These are phyloP conservation scores for Penicillium sp. DNA, from an alignment of 2,329 filamentous ascomycete genomes.

Conservation along the genomic window DNA sequence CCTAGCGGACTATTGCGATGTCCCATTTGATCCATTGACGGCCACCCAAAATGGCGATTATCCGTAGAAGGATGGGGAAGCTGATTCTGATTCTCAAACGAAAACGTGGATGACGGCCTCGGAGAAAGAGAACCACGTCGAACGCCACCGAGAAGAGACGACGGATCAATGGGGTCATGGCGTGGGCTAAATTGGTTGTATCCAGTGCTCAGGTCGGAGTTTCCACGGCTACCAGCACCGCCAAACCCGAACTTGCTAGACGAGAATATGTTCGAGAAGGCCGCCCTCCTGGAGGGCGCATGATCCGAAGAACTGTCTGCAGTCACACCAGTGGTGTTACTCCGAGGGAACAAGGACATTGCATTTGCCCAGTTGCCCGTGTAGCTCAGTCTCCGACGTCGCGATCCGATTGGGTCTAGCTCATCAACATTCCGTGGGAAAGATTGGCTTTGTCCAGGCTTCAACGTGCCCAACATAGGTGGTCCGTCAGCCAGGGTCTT, in stretches of 20 bases:
- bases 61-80: constrained; percentile 77
- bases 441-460: constrained; percentile 62
- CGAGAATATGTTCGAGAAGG: constrained; percentile 46
- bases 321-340: constrained; percentile 44
- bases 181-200: constrained; percentile 50
- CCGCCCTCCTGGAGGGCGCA: constrained; percentile 39
- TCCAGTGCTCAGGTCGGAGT: constrained; percentile 35
- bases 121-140: constrained; percentile 47
- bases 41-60: constrained; percentile 71
- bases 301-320: constrained; percentile 44
- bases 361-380: constrained; percentile 56
- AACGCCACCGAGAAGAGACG: constrained; percentile 43
- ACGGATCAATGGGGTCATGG: constrained; percentile 49
- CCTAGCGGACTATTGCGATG: constrained; percentile 54
- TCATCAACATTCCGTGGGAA: constrained; percentile 58
- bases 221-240: constrained; percentile 31
- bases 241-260: constrained; percentile 40
- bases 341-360: constrained; percentile 49
- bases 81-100: constrained; percentile 53
- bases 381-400: constrained; percentile 57
- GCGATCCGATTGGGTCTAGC: constrained; percentile 50
- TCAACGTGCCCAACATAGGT: constrained; percentile 58
- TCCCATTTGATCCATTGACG: constrained; percentile 53
- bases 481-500: constrained; percentile 62
- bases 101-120: constrained; percentile 54